Percentiles rank a stretch among this genome's conserved stretches.
Evolutionary conservation across 495 filamentous ascomycete species (phyloP).

Genomic region (Xylaria longipes): DNA sequence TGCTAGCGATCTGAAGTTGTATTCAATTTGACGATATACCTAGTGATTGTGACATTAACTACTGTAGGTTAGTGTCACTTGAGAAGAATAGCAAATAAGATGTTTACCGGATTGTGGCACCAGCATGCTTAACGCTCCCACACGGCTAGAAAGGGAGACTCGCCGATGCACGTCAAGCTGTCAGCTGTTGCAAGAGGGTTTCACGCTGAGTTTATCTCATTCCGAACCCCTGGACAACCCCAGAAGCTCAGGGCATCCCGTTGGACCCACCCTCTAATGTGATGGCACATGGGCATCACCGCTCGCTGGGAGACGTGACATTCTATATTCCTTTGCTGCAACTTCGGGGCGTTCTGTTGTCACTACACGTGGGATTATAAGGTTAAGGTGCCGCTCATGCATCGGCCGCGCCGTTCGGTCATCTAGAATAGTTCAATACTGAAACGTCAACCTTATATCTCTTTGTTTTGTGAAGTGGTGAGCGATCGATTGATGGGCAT

Average conservation of each 20-base stretch:
- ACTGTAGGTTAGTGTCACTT: neutral
- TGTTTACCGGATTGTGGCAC: neutral
- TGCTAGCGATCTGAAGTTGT: neutral
- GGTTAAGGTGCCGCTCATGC: conserved; percentile 11
- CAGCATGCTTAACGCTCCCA: neutral
- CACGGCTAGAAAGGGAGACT: neutral
- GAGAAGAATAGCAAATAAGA: neutral
- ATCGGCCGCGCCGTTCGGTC: conserved; percentile 9
- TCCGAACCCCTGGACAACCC: neutral
- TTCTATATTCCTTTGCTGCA: neutral
- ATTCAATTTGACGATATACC: neutral
- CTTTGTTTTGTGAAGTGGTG: neutral
- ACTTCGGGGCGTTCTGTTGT: neutral
- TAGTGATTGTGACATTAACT: neutral
- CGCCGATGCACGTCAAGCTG: conserved; percentile 9
- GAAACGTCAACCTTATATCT: neutral
- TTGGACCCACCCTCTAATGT: neutral
- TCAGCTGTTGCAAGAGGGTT: conserved; percentile 18
- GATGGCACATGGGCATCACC: neutral
- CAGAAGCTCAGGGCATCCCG: conserved; percentile 6
- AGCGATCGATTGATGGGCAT: neutral
- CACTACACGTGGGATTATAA: conserved; percentile 13
- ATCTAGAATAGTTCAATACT: conserved; percentile 1
- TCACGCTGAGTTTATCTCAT: neutral
- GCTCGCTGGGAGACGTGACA: neutral